Evolutionary conservation across 208 protist species (phyloP).

Genomic region (Acanthamoeba royreba): DNA sequence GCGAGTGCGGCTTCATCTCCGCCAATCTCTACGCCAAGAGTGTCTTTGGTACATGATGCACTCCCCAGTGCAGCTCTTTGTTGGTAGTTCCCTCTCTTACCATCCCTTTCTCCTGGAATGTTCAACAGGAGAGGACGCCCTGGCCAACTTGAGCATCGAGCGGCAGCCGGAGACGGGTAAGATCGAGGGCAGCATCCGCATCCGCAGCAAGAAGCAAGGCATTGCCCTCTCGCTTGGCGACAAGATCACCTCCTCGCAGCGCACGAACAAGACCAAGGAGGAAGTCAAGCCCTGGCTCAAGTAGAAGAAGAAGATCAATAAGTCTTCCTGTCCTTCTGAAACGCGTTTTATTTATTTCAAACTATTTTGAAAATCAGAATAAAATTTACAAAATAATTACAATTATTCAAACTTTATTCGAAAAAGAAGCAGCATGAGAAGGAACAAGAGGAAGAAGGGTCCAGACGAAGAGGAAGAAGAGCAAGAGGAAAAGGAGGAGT

Average conservation of each 20-base stretch:
- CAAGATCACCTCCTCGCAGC: conserved; percentile 87
- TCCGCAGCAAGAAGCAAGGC: conserved; percentile 95
- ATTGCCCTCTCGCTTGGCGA: conserved; percentile 97
- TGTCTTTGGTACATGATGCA: conserved; percentile 85
- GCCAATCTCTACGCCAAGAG: conserved; percentile 96
- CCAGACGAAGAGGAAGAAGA: too few species aligned
- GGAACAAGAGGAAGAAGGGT: too few species aligned
- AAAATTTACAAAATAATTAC: too few species aligned
- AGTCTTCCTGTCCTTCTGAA: too few species aligned
- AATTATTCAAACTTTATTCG: too few species aligned
- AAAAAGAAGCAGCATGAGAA: too few species aligned
- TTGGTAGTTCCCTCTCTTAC: background rate
- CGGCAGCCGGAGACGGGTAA: conserved; percentile 70
- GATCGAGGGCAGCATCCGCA: conserved; percentile 94
- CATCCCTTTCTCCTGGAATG: background rate
- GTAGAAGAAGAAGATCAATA: background rate
- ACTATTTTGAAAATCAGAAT: too few species aligned
- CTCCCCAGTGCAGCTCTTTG: background rate
- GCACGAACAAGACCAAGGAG: background rate
- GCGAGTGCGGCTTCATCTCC: conserved; percentile 92
- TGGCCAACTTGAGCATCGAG: conserved; percentile 94
- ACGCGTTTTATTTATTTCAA: too few species aligned
- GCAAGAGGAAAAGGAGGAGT: too few species aligned
- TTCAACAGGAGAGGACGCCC: conserved; percentile 87
- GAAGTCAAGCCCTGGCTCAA: background rate